Evolutionary conservation across 2,329 filamentous ascomycete species (phyloP), one percentile per base, ranked within the genome.

Genomic region (Arthrobotrys musiformis): DNA sequence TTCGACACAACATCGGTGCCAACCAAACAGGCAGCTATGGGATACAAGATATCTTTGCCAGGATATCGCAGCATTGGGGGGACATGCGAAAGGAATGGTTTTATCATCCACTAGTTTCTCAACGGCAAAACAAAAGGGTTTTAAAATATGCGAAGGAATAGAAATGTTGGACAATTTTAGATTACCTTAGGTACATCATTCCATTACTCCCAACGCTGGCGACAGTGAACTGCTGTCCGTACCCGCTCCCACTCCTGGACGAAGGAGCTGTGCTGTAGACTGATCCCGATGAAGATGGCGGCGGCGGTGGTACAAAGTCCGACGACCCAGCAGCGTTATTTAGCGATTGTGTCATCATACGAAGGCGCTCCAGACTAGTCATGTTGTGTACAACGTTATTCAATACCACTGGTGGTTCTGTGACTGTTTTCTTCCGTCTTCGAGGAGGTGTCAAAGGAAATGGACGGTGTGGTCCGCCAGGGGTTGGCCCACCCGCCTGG

Each of bases 181-280:
- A 63, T 73, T 78, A 78, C 74, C 74, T 78, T 9, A 78, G 69
- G 69, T 78, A 78, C 69, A 78, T 72, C 74, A 78, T 78, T 52
- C 74, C 74, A 48, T 78, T 78, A 28, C 69, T 78, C 9, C 74
- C 74, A 78, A 78, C 74, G 62, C 74, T 78, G 19, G 74, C 74
- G 15, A 78, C 74, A 22, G 74, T 24, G 52, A 78, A 78, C 68
- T 78, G 74, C 50, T 78, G 74, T 26, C 74, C 74, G 37, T 70
- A 62, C 11, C 68, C 68, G 28, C 61, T 64, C 9, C 61, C 74
- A 48, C 74, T 78, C 46, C 69, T 78, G 24, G 69, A 69, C 35
- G 67, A 78, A 28, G 74, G 74, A 42, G 74, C 52, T 28, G 62
- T 73, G 54, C 68, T 78, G 35, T 77, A 77, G 17, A 66, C 61